Evolutionary conservation across 2,329 filamentous ascomycete species (phyloP).

Genomic region (Ceratocystis destructans): DNA sequence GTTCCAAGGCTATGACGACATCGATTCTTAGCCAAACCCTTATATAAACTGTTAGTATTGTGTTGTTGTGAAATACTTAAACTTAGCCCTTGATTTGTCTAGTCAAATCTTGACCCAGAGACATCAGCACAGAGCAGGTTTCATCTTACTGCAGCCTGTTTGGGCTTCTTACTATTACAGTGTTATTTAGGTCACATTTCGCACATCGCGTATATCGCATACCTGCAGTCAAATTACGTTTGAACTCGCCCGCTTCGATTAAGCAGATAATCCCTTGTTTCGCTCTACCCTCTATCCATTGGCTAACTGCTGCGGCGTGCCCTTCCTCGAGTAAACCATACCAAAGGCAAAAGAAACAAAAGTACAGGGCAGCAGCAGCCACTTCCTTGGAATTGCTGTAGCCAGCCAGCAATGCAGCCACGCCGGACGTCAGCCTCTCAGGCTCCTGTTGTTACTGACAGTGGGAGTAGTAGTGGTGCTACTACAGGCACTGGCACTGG

Average conservation of each 20-base stretch:
- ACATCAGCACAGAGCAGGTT: background rate
- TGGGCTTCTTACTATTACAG: background rate
- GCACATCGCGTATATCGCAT: background rate
- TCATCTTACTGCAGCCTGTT: background rate
- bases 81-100: no score
- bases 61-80: no score
- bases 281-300: background rate
- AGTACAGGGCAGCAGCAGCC: conserved; percentile 17
- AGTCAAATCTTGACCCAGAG: background rate
- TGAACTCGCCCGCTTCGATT: background rate
- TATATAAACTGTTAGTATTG: background rate
- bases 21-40: background rate
- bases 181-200: background rate
- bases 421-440: conserved; percentile 31
- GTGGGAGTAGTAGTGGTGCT: background rate
- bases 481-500: background rate
- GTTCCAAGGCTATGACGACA: conserved; percentile 3
- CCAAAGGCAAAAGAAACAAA: conserved; percentile 20
- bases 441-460: conserved; percentile 33
- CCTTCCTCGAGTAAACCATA: background rate
- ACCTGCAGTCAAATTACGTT: background rate
- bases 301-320: background rate
- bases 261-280: background rate
- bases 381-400: conserved; percentile 23
- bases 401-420: conserved; percentile 23